Evolutionary conservation across 768 basidiomycete genomes (phyloP).

Genomic region (Cystobasidium onofrii): DNA sequence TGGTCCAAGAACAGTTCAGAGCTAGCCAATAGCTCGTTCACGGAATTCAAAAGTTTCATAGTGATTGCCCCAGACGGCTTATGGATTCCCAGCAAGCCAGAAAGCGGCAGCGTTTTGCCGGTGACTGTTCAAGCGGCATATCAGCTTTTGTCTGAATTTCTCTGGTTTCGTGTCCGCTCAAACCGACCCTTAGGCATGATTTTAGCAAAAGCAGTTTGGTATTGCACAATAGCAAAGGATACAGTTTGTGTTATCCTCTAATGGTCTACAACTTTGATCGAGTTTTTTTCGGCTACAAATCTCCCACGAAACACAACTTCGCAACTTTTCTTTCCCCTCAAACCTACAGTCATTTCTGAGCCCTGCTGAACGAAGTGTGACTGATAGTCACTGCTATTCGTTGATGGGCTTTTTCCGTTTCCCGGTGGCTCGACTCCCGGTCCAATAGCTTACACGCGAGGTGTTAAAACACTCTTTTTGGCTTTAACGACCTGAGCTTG

Average conservation of each 20-base stretch:
- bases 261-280: neutral
- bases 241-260: neutral
- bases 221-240: neutral
- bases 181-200: slow-evolving; percentile 16
- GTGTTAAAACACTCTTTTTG: neutral
- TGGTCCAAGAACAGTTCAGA: slow-evolving; percentile 60
- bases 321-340: no score
- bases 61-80: slow-evolving; percentile 91
- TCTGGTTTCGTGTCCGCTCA: neutral
- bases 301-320: neutral
- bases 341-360: neutral
- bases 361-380: no score
- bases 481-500: neutral
- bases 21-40: slow-evolving; percentile 67
- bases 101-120: slow-evolving; percentile 41
- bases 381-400: no score
- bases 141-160: neutral
- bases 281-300: neutral
- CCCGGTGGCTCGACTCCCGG: no score
- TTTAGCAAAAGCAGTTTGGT: neutral
- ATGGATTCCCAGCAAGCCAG: slow-evolving; percentile 66
- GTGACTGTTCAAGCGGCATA: neutral
- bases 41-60: slow-evolving; percentile 76
- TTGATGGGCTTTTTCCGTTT: no score
- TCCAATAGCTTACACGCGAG: neutral